Conservation (phyloP, 352 stramenopile species). For the Poterioochromonas sp. region DNA sequence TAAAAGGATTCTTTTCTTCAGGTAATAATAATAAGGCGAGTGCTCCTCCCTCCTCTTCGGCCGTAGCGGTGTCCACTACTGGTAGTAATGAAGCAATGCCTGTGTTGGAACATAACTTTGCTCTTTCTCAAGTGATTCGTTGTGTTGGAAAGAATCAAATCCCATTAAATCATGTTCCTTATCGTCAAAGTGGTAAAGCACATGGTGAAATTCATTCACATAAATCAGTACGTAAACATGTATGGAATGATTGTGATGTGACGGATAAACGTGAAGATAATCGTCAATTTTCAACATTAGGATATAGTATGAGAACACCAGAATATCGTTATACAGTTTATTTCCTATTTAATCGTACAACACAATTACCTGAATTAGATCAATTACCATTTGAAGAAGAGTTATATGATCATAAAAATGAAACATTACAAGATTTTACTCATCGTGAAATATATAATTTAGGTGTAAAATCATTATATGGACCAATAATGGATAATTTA, state of each 20-base stretch:
- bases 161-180: neutral
- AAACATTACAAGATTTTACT: constrained; percentile 14
- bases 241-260: constrained; percentile 23
- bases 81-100: neutral
- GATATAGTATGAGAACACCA: constrained; percentile 13
- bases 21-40: neutral
- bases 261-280: neutral
- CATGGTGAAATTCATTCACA: neutral
- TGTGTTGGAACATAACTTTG: constrained; percentile 12
- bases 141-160: constrained; percentile 6
- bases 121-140: neutral
- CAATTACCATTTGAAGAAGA: neutral
- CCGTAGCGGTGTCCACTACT: neutral
- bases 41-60: neutral
- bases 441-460: constrained; percentile 22
- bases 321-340: constrained; percentile 21
- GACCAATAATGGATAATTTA: neutral
- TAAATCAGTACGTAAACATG: neutral
- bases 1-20: no score
- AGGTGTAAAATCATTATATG: neutral
- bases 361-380: neutral
- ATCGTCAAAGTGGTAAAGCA: neutral
- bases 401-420: constrained; percentile 22
- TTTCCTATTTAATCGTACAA: neutral
- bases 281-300: neutral